phyloP scores from a whole-genome alignment of 148 eudicot genomes.

The Cornus controversa region DNA sequence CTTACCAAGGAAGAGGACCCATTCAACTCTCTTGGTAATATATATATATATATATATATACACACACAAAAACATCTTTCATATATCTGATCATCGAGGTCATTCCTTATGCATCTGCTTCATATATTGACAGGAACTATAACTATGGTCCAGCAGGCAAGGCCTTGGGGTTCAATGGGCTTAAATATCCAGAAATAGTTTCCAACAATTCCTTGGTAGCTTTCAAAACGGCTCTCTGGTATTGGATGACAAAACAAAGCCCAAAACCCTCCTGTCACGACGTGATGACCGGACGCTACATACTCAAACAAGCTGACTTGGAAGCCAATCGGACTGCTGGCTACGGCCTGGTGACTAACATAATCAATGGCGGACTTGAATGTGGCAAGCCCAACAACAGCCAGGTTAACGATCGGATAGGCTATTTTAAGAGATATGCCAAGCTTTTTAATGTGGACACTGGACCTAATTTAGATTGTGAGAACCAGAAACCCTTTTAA shows the following conservation, averaged over 20 bases:
- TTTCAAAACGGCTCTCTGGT: conserved; percentile 7
- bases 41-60: too few species aligned
- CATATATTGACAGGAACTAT: not conserved
- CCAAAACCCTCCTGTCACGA: conserved; percentile 1
- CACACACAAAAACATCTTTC: too few species aligned
- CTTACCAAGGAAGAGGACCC: conserved; percentile 23
- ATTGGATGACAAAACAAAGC: not conserved
- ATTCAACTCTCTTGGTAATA: conserved; percentile 18
- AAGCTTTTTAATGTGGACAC: not conserved
- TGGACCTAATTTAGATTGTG: conserved; percentile 2
- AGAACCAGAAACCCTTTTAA: not conserved
- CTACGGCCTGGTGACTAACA: not conserved
- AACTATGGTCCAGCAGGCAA: conserved; percentile 7
- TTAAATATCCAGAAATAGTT: conserved; percentile 4
- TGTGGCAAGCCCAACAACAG: not conserved
- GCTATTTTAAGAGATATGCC: conserved; percentile 1
- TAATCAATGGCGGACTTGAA: conserved; percentile 1
- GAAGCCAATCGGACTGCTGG: not conserved
- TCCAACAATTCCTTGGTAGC: conserved; percentile 3
- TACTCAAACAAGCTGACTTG: not conserved
- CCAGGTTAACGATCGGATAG: not conserved
- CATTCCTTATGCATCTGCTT: too few species aligned
- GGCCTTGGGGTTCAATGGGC: conserved; percentile 3
- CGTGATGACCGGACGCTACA: not conserved
- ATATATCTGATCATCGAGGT: too few species aligned